Base-by-base conservation (phyloP, 2,329 filamentous ascomycete species). In the Elsinoe australis region DNA sequence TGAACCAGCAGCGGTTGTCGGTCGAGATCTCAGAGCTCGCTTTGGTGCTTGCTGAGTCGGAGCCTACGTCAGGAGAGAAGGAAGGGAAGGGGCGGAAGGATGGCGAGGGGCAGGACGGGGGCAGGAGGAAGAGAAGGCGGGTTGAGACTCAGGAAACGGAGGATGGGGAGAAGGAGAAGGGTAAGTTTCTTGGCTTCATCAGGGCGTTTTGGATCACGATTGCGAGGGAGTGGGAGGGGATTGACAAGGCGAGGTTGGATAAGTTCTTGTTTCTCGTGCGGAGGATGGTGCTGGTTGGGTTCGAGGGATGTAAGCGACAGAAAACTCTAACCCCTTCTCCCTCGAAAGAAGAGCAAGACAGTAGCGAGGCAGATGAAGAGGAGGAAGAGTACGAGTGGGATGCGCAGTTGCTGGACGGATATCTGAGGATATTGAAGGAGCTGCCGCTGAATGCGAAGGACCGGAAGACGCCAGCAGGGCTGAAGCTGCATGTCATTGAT, bases 241-340 rank as follows among this genome's bases (percentile, higher is more conserved):
- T 76, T 49, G 74, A 76, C 56, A 66, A 64, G 10, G 61, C 67
- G 49, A 66, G 71, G 33, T 82, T 96, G 71, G 88, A 98, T 68
- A 98, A 98, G 71, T 96, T 94, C 61, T 70, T 98, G 49, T 75
- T 89, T 56, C 74, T 96, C 14, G 83, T 94, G 50, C 77, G 92
- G 46, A 78, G 85, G 54, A 86, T 87, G 57, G 70, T 95, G 10
- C 79, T 76, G 29, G 80, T 83, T n/a, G 79, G 80, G 7, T 80
- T 94, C 53, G 66, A 63, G 39, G 65, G 67, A 7, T 48, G 55
- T 19, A 55, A 52, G 10, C 15, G 59, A n/a, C n/a, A n/a, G n/a
- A n/a, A n/a, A n/a, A n/a, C n/a, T n/a, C n/a, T n/a, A n/a, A n/a
- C n/a, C 3, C 52, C 76, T 4, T 59, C 59, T 32, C 59, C 63